Evolutionary conservation across 331 rosid genomes (phyloP), one percentile per base, ranked within the genome.

Genomic region (Malus hybrid): DNA sequence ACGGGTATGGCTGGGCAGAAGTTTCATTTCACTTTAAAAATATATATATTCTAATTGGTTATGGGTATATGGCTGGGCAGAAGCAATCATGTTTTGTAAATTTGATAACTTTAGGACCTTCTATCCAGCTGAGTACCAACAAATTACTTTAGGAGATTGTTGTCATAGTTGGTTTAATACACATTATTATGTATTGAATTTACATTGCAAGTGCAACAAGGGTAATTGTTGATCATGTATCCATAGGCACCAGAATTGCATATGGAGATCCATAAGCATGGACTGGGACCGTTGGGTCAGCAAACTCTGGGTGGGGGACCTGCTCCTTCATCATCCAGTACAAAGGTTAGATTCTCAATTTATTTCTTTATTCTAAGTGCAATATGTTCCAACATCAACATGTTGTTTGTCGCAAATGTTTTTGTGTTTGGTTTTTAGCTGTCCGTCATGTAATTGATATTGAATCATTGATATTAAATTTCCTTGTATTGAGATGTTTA

Each of bases 191-290:
- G 57, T 46, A 19, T 19, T 69, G 71, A 27, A 24, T 69, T 20
- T 69, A 27, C 33, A 4, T 27, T 69, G 19, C 60, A 46, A 74
- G 61, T 63, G 77, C 60, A 18, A 61, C 69, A 6, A 6, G 28
- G 61, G n/a, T 75, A 14, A 76, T 39, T 71, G n/a, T 73, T 72
- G 65, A 61, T 62, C 64, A 20, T 84, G 74, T 75, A 44, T 65
- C 54, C 59, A 3, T 63, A 93, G 96, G 96, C 94, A n/a, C 89
- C 93, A 3, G 91, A 85, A 44, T 83, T 93, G 80, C 94, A 93
- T 86, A 75, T 77, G 82, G 93, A 93, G 84, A 73, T 93, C 80
- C 96, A 88, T 77, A 90, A 79, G 83, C 79, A 70, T 44, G 91
- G 85, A 7, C 57, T 52, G n/a, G 57, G 57, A 52, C 20, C 57